Base-by-base conservation (phyloP, 768 basidiomycete species). In the Clitopilus passeckerianus region DNA sequence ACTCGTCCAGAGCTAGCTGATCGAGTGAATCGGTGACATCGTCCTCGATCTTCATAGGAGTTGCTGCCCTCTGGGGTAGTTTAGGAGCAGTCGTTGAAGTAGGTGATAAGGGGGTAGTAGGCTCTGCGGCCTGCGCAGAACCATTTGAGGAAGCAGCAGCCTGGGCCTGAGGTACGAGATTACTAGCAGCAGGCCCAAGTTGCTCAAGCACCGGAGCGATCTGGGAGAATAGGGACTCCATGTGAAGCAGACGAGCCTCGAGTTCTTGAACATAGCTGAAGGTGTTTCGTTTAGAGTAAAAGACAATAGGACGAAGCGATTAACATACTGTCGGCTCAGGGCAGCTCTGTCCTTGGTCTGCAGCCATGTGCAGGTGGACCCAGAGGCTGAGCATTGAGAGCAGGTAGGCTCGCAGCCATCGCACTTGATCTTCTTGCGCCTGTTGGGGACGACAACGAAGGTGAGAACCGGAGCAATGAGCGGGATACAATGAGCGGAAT, bases 361-460 rank as follows among this genome's bases (percentile, higher is more conserved):
- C 44, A 93, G 77, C 92, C 92, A 94, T 46, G 89, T 91, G 68
- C 92, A 94, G 65, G 86, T 83, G 0, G 89, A 87, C 52, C 84
- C 85, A 6, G 90, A 88, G 44, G 83, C 75, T 16, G 83, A 70
- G 68, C 92, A 94, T 67, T 93, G 92, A 0, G 90, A 87, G 66
- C 92, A 94, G 10, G 87, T 89, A 12, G 92, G 92, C 69, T 94
- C 92, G 66, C 78, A 83, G 63, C 92, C 92, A 75, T 94, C 92
- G 73, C 92, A 94, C 71, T 94, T 94, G 70, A 94, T 93, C 81
- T 94, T 94, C 84, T 93, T 93, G 64, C 91, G 86, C 62, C 92
- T 92, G 71, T 34, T n/a, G 15, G 15, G 56, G 44, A 59, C 41
- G 65, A 58, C 6, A n/a, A 23, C 10, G 10, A 63, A 62, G 59